A percentile compares a stretch with the other conserved stretches of the same genome.
phyloP scores from a whole-genome alignment of 2,329 filamentous ascomycete genomes.

The Fulvia fulva region DNA sequence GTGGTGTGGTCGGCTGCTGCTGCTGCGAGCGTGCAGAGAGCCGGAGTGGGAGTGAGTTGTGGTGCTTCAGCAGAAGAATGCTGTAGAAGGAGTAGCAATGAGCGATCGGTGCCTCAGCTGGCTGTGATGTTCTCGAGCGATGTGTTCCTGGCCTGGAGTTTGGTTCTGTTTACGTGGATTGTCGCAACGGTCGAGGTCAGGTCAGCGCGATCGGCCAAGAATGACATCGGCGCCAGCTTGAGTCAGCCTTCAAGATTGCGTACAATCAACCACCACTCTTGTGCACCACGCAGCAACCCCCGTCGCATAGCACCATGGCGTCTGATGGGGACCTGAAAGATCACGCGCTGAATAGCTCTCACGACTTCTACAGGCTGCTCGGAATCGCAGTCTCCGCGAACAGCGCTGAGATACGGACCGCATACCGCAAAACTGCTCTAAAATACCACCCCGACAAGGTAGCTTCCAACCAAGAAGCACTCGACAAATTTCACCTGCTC shows the following conservation, averaged over 20 bases:
- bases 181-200: not conserved
- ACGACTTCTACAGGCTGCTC: constrained; percentile 75
- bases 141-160: not conserved
- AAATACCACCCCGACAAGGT: constrained; percentile 94
- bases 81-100: not conserved
- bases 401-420: constrained; percentile 72
- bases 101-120: not conserved
- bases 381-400: constrained; percentile 60
- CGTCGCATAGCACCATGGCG: constrained; percentile 27
- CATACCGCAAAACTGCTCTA: constrained; percentile 80
- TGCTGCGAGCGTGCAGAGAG: constrained; percentile 8
- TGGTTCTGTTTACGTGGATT: not conserved
- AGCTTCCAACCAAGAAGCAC: constrained; percentile 58
- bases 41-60: not conserved
- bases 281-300: not conserved
- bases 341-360: constrained; percentile 37
- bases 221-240: not conserved
- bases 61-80: constrained; percentile 4
- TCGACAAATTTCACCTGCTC: constrained; percentile 78
- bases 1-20: not conserved
- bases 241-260: no score
- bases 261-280: not conserved
- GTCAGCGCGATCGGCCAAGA: not conserved
- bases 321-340: constrained; percentile 38
- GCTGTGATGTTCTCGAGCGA: not conserved